A percentile compares a stretch with the other conserved stretches of the same genome.
These are phyloP conservation scores for Colletotrichum navitas DNA, from an alignment of 2,329 filamentous ascomycete species.

Conservation along the genomic window DNA sequence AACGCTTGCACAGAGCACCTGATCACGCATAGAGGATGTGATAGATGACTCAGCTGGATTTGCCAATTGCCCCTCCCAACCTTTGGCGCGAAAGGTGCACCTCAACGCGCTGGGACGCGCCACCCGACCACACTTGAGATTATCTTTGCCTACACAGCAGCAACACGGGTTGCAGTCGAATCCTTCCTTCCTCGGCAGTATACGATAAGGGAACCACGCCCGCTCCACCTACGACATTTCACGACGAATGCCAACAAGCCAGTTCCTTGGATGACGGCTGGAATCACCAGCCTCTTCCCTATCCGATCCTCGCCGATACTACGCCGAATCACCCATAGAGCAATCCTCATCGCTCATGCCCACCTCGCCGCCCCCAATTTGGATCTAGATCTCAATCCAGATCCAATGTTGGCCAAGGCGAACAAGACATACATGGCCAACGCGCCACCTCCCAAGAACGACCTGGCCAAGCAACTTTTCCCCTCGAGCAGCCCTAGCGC, in stretches of 20 bases:
- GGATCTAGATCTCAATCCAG: conserved; percentile 28
- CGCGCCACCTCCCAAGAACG: conserved; percentile 49
- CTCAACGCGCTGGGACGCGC: conserved; percentile 28
- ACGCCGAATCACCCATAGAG: conserved; percentile 46
- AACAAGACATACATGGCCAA: conserved; percentile 56
- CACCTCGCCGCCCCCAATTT: conserved; percentile 41
- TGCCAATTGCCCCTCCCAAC: conserved; percentile 8
- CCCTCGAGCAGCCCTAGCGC: conserved; percentile 67
- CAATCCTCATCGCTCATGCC: conserved; percentile 46
- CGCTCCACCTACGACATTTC: conserved; percentile 3
- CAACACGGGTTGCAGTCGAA: conserved; percentile 11
- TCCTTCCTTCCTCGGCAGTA: conserved; percentile 5
- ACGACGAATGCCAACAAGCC: conserved; percentile 21
- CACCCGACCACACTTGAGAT: conserved; percentile 5
- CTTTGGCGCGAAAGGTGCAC: conserved; percentile 22
- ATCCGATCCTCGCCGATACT: conserved; percentile 54
- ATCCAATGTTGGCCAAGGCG: conserved; percentile 54
- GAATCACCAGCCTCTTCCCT: conserved; percentile 48
- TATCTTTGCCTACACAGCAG: background rate
- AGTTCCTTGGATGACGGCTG: conserved; percentile 53
- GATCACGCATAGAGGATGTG: background rate
- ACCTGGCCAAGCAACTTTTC: conserved; percentile 65
- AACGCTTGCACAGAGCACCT: background rate
- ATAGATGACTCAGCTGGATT: conserved; percentile 20
- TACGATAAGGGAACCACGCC: conserved; percentile 22